These are phyloP conservation scores for Clonostachys solani DNA, from an alignment of 2,329 filamentous ascomycete genomes.

Conservation along the genomic window DNA sequence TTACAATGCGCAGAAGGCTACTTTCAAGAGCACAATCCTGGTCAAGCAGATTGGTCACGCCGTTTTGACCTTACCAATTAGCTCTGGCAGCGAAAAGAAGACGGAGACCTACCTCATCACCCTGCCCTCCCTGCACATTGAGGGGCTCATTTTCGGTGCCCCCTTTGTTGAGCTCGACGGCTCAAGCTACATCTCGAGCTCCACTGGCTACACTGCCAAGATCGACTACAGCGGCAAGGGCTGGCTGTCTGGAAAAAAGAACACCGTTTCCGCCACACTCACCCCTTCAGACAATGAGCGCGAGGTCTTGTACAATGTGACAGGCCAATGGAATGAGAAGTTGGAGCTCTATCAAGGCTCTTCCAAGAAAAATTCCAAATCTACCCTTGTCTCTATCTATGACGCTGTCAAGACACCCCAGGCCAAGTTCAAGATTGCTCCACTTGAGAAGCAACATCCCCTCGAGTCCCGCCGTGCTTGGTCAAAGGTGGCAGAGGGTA, in stretches of 20 bases:
- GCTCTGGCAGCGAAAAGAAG: conserved; percentile 19
- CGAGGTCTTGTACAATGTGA: conserved; percentile 72
- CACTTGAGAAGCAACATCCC: conserved; percentile 75
- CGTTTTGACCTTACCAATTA: conserved; percentile 65
- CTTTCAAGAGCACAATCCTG: conserved; percentile 88
- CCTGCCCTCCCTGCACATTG: conserved; percentile 86
- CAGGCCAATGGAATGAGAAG: conserved; percentile 85
- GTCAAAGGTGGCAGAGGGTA: conserved; percentile 78
- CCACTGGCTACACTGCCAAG: conserved; percentile 80
- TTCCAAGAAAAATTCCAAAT: conserved; percentile 42
- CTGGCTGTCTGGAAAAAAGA: conserved; percentile 95
- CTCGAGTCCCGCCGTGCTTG: conserved; percentile 87
- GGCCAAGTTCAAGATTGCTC: conserved; percentile 66
- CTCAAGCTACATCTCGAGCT: conserved; percentile 79
- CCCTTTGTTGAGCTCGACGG: conserved; percentile 91
- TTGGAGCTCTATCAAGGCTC: conserved; percentile 73
- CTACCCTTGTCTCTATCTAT: conserved; percentile 53
- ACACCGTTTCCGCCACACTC: conserved; percentile 74
- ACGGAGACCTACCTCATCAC: conserved; percentile 83
- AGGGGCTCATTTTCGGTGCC: conserved; percentile 80
- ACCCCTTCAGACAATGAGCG: conserved; percentile 69
- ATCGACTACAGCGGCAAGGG: conserved; percentile 93
- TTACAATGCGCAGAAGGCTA: conserved; percentile 95
- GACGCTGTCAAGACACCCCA: conserved; percentile 52
- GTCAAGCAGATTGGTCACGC: conserved; percentile 95